Percentiles rank a stretch among this genome's conserved stretches.
phyloP scores from a whole-genome alignment of 495 filamentous ascomycete species.

The Poronia punctata region DNA sequence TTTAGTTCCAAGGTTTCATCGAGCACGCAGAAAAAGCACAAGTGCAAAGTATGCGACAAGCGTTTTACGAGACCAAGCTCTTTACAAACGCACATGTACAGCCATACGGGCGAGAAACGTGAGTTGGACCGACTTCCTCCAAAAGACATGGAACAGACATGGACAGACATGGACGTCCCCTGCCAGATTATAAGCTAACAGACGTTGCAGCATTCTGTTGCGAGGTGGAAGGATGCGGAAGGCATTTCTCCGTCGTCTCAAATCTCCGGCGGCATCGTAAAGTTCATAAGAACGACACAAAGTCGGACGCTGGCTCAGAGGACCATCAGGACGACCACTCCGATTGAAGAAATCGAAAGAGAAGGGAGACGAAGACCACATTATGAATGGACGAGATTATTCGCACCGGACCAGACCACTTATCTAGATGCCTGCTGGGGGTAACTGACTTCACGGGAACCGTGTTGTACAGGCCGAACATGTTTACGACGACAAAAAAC shows the following conservation, averaged over 20 bases:
- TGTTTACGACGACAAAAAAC: slow-evolving; percentile 16
- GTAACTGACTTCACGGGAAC: slow-evolving; percentile 19
- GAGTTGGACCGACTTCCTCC: slow-evolving; percentile 37
- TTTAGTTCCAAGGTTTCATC: slow-evolving; percentile 97
- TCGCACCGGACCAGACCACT: no score
- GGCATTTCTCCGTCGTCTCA: slow-evolving; percentile 96
- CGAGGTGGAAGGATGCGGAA: slow-evolving; percentile 90
- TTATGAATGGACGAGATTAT: no score
- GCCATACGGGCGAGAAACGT: slow-evolving; percentile 99
- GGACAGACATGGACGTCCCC: not conserved
- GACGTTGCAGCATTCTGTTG: slow-evolving; percentile 72
- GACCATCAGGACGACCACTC: slow-evolving; percentile 45
- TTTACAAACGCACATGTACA: slow-evolving; percentile 97
- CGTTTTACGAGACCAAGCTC: slow-evolving; percentile 95
- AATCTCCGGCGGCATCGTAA: slow-evolving; percentile 93
- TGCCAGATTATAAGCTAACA: slow-evolving; percentile 37
- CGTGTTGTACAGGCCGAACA: slow-evolving; percentile 8
- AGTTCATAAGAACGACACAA: slow-evolving; percentile 80
- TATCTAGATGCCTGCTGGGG: slow-evolving; percentile 19
- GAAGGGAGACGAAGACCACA: slow-evolving; percentile 15
- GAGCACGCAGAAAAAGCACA: slow-evolving; percentile 98
- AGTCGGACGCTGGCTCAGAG: slow-evolving; percentile 45
- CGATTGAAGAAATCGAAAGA: slow-evolving; percentile 23
- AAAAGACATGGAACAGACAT: not conserved
- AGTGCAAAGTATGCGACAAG: slow-evolving; percentile 99